Evolutionary conservation across 805 yeast species (phyloP).

Genomic region (Cyberlindnera petersonii): DNA sequence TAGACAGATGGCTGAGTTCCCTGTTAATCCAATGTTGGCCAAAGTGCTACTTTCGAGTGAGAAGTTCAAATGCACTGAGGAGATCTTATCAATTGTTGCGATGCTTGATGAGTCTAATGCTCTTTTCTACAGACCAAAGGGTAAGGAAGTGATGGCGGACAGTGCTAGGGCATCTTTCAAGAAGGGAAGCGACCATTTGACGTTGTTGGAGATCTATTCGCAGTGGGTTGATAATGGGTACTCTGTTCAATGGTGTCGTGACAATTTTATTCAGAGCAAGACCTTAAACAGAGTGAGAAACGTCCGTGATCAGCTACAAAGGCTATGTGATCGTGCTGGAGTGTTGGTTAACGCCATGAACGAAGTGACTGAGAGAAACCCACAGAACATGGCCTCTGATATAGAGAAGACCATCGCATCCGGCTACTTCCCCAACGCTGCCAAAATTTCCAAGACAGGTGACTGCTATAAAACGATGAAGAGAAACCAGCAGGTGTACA

Average conservation of each 20-base stretch:
- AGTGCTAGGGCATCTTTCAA: conserved; percentile 54
- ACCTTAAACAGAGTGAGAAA: conserved; percentile 65
- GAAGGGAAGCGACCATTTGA: conserved; percentile 67
- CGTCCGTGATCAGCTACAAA: conserved; percentile 64
- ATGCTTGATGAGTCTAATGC: conserved; percentile 80
- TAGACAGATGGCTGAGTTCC: conserved; percentile 83
- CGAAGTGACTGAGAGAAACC: conserved; percentile 27
- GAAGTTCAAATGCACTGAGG: conserved; percentile 56
- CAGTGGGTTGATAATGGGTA: conserved; percentile 68
- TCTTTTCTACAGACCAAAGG: conserved; percentile 67
- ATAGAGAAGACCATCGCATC: conserved; percentile 81
- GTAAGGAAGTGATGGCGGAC: conserved; percentile 62
- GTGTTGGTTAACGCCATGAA: conserved; percentile 35
- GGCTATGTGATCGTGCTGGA: conserved; percentile 54
- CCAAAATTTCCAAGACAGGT: conserved; percentile 75
- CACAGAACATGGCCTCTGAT: conserved; percentile 58
- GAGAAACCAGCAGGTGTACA: conserved; percentile 65
- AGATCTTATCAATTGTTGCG: conserved; percentile 69
- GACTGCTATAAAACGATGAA: conserved; percentile 60
- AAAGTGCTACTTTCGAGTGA: conserved; percentile 67
- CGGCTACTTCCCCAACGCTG: conserved; percentile 97
- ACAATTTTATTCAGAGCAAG: conserved; percentile 74
- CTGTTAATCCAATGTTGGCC: conserved; percentile 87
- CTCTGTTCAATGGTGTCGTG: conserved; percentile 80
- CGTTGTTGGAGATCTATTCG: conserved; percentile 69